A percentile compares a stretch with the other conserved stretches of the same genome.
phyloP scores from a whole-genome alignment of 306 rosid genomes.

The Corylus avellana region DNA sequence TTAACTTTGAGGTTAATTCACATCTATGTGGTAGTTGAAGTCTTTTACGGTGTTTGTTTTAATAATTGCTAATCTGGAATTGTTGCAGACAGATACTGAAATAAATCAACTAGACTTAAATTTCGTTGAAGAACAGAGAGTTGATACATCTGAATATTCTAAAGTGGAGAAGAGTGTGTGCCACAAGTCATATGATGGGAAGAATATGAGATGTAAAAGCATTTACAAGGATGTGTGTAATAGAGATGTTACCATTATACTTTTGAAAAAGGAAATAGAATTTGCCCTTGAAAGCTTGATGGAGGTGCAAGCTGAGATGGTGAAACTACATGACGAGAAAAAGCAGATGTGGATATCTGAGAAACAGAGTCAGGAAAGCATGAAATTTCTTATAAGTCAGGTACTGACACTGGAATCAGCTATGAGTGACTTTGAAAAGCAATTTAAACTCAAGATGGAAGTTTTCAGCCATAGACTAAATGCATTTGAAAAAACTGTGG shows the following conservation, averaged over 20 bases:
- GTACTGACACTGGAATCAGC: constrained; percentile 56
- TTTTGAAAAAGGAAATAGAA: constrained; percentile 80
- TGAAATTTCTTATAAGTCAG: constrained; percentile 48
- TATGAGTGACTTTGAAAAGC: constrained; percentile 59
- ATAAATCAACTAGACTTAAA: constrained; percentile 28
- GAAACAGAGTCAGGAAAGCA: constrained; percentile 52
- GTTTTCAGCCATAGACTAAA: constrained; percentile 48
- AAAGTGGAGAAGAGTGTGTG: constrained; percentile 27
- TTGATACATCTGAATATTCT: constrained; percentile 33
- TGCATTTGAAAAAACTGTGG: constrained; percentile 50
- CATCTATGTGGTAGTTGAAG: constrained; percentile 35
- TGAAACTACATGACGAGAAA: constrained; percentile 62
- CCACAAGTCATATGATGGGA: constrained; percentile 14
- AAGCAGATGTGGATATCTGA: constrained; percentile 57
- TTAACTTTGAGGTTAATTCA: constrained; percentile 32
- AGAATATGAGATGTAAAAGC: constrained; percentile 32
- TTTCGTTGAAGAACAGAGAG: constrained; percentile 33
- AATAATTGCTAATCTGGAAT: constrained; percentile 41
- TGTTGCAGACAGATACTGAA: constrained; percentile 66
- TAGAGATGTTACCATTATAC: constrained; percentile 64
- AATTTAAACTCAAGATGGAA: constrained; percentile 53
- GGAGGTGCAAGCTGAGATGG: constrained; percentile 82
- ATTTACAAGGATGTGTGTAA: constrained; percentile 36
- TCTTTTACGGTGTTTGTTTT: constrained; percentile 35
- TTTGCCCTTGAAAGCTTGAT: constrained; percentile 76